Percentiles rank a stretch among this genome's conserved stretches.
These are phyloP conservation scores for Paradendryphiella salina DNA, from an alignment of 2,329 filamentous ascomycete species.

Conservation along the genomic window DNA sequence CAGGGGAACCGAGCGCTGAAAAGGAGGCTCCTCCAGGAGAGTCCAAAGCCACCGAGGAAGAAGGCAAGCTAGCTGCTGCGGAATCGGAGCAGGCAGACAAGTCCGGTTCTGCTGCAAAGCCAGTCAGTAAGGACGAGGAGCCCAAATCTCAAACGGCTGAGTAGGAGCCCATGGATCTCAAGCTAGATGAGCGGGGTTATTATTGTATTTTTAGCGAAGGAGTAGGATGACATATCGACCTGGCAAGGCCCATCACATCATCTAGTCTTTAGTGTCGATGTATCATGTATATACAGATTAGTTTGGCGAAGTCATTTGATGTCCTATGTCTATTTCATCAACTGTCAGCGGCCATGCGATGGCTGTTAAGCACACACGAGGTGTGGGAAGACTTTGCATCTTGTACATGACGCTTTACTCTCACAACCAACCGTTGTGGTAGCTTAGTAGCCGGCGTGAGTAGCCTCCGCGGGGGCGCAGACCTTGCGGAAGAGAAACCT, in stretches of 20 bases:
- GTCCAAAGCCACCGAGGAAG: conserved; percentile 2
- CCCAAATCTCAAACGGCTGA: conserved; percentile 9
- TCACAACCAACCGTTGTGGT: background rate
- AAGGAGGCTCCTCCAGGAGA: conserved; percentile 8
- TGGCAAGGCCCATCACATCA: background rate
- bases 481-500: background rate
- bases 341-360: background rate
- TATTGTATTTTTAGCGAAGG: conserved; percentile 10
- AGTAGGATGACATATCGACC: background rate
- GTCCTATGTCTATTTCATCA: background rate
- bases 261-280: background rate
- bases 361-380: background rate
- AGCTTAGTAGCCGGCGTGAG: background rate
- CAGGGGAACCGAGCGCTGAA: conserved; percentile 1
- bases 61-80: background rate
- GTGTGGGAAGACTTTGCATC: background rate
- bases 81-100: conserved; percentile 24
- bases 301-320: background rate
- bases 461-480: conserved; percentile 3
- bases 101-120: conserved; percentile 7
- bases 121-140: conserved; percentile 13
- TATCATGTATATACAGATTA: background rate
- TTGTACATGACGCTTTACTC: background rate
- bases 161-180: background rate
- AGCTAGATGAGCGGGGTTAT: background rate